Conservation (phyloP, 1,284 basidiomycete genomes). For the Somion occarium region DNA sequence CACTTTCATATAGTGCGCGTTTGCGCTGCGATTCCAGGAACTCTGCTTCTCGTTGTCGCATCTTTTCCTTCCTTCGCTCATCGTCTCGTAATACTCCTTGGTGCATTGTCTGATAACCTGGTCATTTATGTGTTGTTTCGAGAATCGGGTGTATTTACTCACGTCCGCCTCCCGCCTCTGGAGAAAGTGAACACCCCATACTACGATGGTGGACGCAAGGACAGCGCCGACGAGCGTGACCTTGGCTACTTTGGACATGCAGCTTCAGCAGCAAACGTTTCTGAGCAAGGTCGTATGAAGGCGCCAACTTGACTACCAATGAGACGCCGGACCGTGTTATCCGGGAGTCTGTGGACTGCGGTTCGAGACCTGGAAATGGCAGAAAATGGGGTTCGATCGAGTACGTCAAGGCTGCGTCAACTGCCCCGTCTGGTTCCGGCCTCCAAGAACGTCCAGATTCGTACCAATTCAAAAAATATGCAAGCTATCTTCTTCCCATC, state of each 20-base stretch:
- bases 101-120: constrained; percentile 81
- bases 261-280: too few species aligned
- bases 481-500: not conserved
- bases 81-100: constrained; percentile 87
- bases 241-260: constrained; percentile 76
- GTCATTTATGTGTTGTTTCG: not conserved
- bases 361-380: not conserved
- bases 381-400: too few species aligned
- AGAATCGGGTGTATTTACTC: constrained; percentile 14
- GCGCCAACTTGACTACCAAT: too few species aligned
- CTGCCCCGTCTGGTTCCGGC: not conserved
- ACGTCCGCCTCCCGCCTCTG: constrained; percentile 87
- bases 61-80: constrained; percentile 71
- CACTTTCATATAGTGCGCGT: constrained; percentile 61
- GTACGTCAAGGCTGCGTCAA: not conserved
- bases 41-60: constrained; percentile 60
- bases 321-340: too few species aligned
- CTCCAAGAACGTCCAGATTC: not conserved
- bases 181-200: constrained; percentile 91
- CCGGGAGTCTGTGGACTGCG: not conserved
- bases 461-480: not conserved
- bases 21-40: constrained; percentile 62
- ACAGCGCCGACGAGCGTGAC: constrained; percentile 71
- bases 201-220: constrained; percentile 61
- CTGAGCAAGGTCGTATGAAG: too few species aligned